Base-by-base conservation (phyloP, 169 alveolate genomes). In the Plasmodium knowlesi region DNA sequence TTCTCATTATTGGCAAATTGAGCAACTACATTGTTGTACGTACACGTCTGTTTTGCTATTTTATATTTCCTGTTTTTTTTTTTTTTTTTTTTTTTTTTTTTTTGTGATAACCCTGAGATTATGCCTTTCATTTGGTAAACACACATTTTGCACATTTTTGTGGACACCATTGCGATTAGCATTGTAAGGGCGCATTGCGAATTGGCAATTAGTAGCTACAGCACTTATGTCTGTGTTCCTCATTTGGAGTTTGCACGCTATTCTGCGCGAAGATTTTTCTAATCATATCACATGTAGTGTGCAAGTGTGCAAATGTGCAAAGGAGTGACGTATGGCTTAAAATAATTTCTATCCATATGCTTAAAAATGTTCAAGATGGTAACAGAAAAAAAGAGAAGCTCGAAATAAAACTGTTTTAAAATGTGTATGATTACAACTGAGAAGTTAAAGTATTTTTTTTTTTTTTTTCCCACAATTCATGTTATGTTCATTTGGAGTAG, bases 1-100 rank as follows among this genome's bases (percentile, higher is more conserved):
- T 82, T 61, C 76, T 82, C 76, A 16, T 82, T 57, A 53, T 79
- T 41, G 70, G 22, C 57, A 41, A 82, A 25, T 57, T 53, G 12
- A 82, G 43, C 43, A 82, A 82, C 37, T 79, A 41, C 72, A 19
- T 5, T 37, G 14, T 82, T 82, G 90, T 82, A 82, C 71, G 90
- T 82, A 82, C 90, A 82, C 81, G 90, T 32, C 90, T 82, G 22
- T n/a, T 30, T 34, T 53, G 19, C 90, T 16, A 16, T 19, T 54
- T 54, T 54, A 67, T n/a, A 39, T 67, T 28, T 54, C 34, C 12
- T 22, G 34, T 82, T 82, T 82, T 22, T 82, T 30, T n/a, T n/a
- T 50, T 73, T 34, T 50, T 82, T 82, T 22, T 82, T 32, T 50
- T 73, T 34, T 50, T 54, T 41, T 79, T 79, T 34, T 50, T 34